Base-by-base conservation (phyloP, 1,284 basidiomycete species). In the Melampsora americana region DNA sequence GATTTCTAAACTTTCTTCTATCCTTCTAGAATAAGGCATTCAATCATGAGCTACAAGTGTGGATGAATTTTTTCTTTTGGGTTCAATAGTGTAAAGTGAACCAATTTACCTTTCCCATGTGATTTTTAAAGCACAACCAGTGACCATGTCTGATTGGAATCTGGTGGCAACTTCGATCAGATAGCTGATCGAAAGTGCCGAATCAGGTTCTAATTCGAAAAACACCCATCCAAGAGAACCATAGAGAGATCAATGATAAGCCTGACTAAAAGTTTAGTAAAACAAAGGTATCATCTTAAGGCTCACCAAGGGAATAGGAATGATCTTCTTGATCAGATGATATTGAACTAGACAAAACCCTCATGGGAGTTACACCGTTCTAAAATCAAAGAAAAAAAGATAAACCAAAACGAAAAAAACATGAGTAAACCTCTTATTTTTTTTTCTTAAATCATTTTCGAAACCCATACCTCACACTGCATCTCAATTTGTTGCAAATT, bases 61-160 rank as follows among this genome's bases (percentile, higher is more conserved):
- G n/a, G n/a, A n/a, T n/a, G n/a, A 44, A 14, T 12, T 14, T 44
- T 44, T n/a, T n/a, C n/a, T 44, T 44, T 44, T n/a, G n/a, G n/a
- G 12, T 11, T 14, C 42, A 44, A 44, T 44, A 44, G 12, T 14
- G 16, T 59, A 59, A 16, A 59, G 53, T 59, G 53, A 59, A 59
- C 11, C n/a, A 23, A 59, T 59, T 20, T 73, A 73, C 71, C 71
- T 65, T 1, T n/a, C 48, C 71, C 71, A 73, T 20, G 48, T 66
- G 28, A 66, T 62, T 59, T 66, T 62, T 23, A 66, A 53, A 42
- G 23, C 62, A 46, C 71, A 66, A 44, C 39, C 70, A 26, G 28
- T 12, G 14, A 64, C 26, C 23, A 26, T 44, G 32, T 32, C 26
- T 30, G 53, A 62, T 39, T 53, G 9, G 11, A 20, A 32, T 50